A percentile compares a stretch with the other conserved stretches of the same genome.
Conservation (phyloP, 768 basidiomycete species). For the Psilocybe sp. region DNA sequence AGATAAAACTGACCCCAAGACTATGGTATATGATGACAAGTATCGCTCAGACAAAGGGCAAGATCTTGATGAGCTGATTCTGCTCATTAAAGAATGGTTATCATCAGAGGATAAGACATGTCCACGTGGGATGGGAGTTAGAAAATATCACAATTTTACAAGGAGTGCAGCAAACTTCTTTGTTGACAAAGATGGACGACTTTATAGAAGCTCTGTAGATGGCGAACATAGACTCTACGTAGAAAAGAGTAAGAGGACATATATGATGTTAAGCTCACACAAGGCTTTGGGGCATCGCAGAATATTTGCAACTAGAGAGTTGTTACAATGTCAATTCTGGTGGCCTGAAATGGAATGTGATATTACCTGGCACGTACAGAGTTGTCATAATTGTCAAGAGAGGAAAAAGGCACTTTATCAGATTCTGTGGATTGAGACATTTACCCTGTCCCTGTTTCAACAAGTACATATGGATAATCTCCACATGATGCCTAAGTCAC, state of each 20-base stretch:
- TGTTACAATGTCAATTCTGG: too few species aligned
- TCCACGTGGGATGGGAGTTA: not conserved
- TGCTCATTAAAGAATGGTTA: slow-evolving; percentile 3
- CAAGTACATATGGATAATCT: too few species aligned
- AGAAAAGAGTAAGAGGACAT: too few species aligned
- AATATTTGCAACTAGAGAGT: too few species aligned
- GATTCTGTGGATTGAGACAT: not conserved
- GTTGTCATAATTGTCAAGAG: slow-evolving; percentile 31
- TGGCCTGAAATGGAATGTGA: slow-evolving; percentile 32
- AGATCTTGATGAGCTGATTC: not conserved
- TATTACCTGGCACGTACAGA: slow-evolving; percentile 26
- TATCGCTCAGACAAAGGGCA: not conserved
- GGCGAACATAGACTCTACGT: slow-evolving; percentile 19
- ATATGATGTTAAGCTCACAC: too few species aligned
- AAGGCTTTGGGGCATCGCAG: too few species aligned
- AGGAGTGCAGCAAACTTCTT: slow-evolving; percentile 15
- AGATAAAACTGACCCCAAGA: too few species aligned
- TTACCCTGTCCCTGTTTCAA: not conserved
- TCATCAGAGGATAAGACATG: not conserved
- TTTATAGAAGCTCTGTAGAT: slow-evolving; percentile 11
- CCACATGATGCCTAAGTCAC: slow-evolving; percentile 6
- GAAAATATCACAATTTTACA: not conserved
- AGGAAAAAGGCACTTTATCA: slow-evolving; percentile 3
- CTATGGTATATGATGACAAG: too few species aligned
- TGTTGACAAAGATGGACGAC: slow-evolving; percentile 9